Base-by-base conservation (phyloP, 352 stramenopile genomes). In the Pythium periplocum region DNA sequence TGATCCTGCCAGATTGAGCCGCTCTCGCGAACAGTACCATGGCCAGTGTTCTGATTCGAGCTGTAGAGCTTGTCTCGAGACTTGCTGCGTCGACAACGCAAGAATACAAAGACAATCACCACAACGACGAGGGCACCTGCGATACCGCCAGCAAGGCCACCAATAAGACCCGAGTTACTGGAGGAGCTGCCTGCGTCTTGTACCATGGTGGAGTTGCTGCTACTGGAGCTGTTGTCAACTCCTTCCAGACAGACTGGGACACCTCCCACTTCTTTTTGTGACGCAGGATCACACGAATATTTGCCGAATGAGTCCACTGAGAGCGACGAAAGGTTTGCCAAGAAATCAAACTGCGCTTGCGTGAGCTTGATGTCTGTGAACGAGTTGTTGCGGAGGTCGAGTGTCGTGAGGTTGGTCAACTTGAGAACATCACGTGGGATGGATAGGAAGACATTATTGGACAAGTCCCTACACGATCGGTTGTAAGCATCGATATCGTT, bases 331-430 rank as follows among this genome's bases (percentile, higher is more conserved):
- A 57, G 73, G 44, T 68, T 84, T 42, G 17, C 64, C 26, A 66
- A 47, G 48, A 59, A 69, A 30, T 17, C 68, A 44, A 60, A 42
- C 12, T 62, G 41, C 34, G 34, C 71, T 17, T 61, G 66, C 64
- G 40, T 69, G 26, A 54, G 47, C 46, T 61, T 66, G 37, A 59
- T 42, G 17, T 68, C 52, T 4, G 74, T 80, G 56, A 86, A 90
- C 6, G 73, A 76, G 48, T 89, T 87, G 30, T 61, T 48, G 1
- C 69, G 59, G n/a, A 89, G 55, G 33, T 73, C 63, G 6, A 89
- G 57, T 36, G 66, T 53, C 40, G 70, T 52, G 17, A 89, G 63
- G 4, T 52, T 70, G 11, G 69, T 45, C 55, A 84, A 71, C 4
- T 69, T 63, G 51, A 78, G 87, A 6, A 89, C 64, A 4, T 62